phyloP scores from a whole-genome alignment of 805 yeast genomes.

The Lipomyces yamanashiensis region DNA sequence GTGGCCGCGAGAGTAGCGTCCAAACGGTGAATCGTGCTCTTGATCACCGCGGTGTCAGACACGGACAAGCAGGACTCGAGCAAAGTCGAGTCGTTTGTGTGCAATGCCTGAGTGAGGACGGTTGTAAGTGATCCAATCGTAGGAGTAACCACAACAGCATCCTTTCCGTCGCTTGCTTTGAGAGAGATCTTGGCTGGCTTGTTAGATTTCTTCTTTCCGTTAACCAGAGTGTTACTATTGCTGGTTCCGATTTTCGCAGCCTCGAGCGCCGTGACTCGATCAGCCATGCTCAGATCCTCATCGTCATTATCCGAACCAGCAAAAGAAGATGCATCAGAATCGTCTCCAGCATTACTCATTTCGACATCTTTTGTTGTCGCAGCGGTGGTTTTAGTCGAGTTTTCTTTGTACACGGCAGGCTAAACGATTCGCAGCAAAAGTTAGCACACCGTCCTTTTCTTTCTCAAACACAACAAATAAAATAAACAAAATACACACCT shows the following conservation, averaged over 20 bases:
- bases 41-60: conserved; percentile 57
- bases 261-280: conserved; percentile 47
- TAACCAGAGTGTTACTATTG: conserved; percentile 29
- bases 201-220: conserved; percentile 18
- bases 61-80: conserved; percentile 76
- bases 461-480: background rate
- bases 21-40: conserved; percentile 60
- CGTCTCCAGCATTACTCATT: conserved; percentile 31
- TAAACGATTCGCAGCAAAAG: background rate
- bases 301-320: conserved; percentile 46
- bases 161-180: conserved; percentile 36
- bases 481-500: conserved; percentile 9
- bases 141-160: conserved; percentile 36
- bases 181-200: background rate
- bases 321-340: conserved; percentile 14
- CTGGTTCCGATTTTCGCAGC: background rate
- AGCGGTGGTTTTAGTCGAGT: conserved; percentile 43
- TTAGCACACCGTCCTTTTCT: background rate
- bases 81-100: conserved; percentile 81
- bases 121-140: conserved; percentile 80
- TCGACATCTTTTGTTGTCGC: conserved; percentile 45
- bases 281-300: conserved; percentile 54
- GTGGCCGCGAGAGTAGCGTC: conserved; percentile 51
- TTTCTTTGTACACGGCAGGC: conserved; percentile 43
- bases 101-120: conserved; percentile 85